These are phyloP conservation scores for Diaporthe sp. DNA, from an alignment of 2,329 filamentous ascomycete genomes.

Conservation along the genomic window DNA sequence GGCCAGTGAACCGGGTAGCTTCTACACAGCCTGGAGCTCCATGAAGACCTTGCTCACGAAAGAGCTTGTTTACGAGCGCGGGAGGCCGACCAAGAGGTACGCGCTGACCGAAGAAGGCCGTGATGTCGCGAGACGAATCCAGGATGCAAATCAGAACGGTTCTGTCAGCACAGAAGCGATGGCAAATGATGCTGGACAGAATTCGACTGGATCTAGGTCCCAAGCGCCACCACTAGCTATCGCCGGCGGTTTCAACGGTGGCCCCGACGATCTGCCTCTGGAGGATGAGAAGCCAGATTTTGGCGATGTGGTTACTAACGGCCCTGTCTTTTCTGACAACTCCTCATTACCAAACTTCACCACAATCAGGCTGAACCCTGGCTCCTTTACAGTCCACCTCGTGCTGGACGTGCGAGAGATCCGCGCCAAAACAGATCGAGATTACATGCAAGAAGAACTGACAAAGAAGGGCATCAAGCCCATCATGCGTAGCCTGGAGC, in stretches of 20 bases:
- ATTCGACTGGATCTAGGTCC: background rate
- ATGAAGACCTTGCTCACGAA: slow-evolving; percentile 83
- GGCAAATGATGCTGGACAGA: background rate
- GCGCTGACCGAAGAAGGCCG: slow-evolving; percentile 82
- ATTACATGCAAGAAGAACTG: slow-evolving; percentile 82
- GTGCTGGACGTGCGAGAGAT: slow-evolving; percentile 83
- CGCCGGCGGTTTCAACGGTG: slow-evolving; percentile 18
- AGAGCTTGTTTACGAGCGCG: slow-evolving; percentile 79
- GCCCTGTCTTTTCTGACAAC: slow-evolving; percentile 45
- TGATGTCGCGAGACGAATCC: slow-evolving; percentile 77
- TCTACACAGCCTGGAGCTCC: slow-evolving; percentile 85
- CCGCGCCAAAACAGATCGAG: slow-evolving; percentile 77
- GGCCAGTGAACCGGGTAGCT: slow-evolving; percentile 74
- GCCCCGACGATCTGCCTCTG: slow-evolving; percentile 30
- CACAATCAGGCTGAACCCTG: slow-evolving; percentile 72
- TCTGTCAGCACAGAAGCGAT: slow-evolving; percentile 5
- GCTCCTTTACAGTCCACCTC: slow-evolving; percentile 78
- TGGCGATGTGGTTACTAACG: slow-evolving; percentile 56
- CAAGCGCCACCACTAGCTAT: background rate
- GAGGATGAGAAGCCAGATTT: slow-evolving; percentile 47
- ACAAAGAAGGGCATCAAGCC: slow-evolving; percentile 74
- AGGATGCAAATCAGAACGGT: slow-evolving; percentile 52
- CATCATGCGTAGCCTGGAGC: slow-evolving; percentile 75
- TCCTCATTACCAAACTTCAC: slow-evolving; percentile 60
- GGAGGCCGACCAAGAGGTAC: slow-evolving; percentile 76